These are phyloP conservation scores for Rhodotorula sp. DNA, from an alignment of 1,284 basidiomycete species.

Conservation along the genomic window DNA sequence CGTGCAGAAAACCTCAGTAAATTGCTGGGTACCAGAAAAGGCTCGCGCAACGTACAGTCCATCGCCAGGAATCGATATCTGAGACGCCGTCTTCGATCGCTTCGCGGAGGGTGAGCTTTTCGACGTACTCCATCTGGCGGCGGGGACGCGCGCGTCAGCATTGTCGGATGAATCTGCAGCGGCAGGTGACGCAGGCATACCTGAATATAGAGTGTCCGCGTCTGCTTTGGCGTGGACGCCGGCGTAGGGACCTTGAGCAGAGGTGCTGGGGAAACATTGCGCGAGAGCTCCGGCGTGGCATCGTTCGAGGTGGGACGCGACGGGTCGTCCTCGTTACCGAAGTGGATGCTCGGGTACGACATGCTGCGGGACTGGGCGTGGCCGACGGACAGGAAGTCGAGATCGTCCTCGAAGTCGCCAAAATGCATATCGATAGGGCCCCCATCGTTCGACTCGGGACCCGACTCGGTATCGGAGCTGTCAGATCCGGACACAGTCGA, in stretches of 20 bases:
- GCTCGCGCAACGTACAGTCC: slow-evolving; percentile 24
- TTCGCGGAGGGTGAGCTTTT: slow-evolving; percentile 40
- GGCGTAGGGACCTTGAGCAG: neutral
- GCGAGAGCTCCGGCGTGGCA: slow-evolving; percentile 19
- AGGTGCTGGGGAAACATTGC: neutral
- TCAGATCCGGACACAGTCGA: slow-evolving; percentile 9
- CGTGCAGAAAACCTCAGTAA: neutral
- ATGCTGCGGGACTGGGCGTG: slow-evolving; percentile 40
- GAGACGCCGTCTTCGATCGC: slow-evolving; percentile 45
- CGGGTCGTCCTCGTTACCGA: slow-evolving; percentile 43
- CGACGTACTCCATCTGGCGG: slow-evolving; percentile 42
- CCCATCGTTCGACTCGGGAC: slow-evolving; percentile 34
- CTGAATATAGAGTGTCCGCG: slow-evolving; percentile 43
- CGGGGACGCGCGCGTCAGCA: neutral
- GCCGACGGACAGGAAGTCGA: slow-evolving; percentile 42
- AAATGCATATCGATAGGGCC: slow-evolving; percentile 37
- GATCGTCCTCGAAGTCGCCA: slow-evolving; percentile 39
- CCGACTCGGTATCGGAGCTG: slow-evolving; percentile 16
- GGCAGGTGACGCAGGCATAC: slow-evolving; percentile 5
- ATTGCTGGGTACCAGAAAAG: fast-evolving
- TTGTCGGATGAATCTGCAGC: too few species aligned
- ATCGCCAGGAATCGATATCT: slow-evolving; percentile 43
- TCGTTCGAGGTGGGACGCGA: slow-evolving; percentile 4
- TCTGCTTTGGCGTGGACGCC: slow-evolving; percentile 22
- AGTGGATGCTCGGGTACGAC: slow-evolving; percentile 44